These are phyloP conservation scores for Bisporella sp. DNA, from an alignment of 2,329 filamentous ascomycete genomes.

Conservation along the genomic window DNA sequence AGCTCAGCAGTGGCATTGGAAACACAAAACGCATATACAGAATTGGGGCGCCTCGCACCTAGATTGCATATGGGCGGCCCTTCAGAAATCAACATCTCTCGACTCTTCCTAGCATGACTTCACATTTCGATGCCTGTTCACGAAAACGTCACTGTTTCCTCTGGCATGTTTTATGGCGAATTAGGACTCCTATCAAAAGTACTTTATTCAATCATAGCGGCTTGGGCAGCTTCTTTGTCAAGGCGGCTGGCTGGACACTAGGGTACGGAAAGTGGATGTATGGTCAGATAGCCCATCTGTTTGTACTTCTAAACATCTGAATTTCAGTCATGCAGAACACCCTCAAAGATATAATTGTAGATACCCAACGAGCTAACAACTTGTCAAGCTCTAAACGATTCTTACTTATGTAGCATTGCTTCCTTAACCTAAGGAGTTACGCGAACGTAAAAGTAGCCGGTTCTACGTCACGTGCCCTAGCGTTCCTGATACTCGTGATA, in stretches of 20 bases:
- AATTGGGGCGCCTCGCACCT: conserved; percentile 10
- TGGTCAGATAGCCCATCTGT: neutral
- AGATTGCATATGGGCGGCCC: conserved; percentile 22
- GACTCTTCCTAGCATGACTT: neutral
- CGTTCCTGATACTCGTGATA: no score
- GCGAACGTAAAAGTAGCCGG: no score
- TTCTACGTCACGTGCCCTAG: no score
- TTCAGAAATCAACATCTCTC: conserved; percentile 13
- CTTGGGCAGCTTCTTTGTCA: neutral
- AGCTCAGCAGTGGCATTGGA: conserved; percentile 13
- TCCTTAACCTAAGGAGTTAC: no score
- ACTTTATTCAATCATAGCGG: neutral
- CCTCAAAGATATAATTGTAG: no score
- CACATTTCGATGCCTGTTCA: conserved; percentile 2
- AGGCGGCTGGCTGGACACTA: neutral
- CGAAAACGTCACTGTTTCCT: neutral
- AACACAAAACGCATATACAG: conserved; percentile 1
- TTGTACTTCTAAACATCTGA: neutral
- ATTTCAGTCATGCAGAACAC: no score
- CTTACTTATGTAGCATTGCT: no score
- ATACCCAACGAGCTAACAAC: no score
- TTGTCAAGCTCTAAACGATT: no score
- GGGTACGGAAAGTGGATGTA: neutral
- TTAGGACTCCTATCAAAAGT: no score
- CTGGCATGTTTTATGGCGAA: no score